phyloP scores from a whole-genome alignment of 495 filamentous ascomycete genomes.

The Tuber aestivum region DNA sequence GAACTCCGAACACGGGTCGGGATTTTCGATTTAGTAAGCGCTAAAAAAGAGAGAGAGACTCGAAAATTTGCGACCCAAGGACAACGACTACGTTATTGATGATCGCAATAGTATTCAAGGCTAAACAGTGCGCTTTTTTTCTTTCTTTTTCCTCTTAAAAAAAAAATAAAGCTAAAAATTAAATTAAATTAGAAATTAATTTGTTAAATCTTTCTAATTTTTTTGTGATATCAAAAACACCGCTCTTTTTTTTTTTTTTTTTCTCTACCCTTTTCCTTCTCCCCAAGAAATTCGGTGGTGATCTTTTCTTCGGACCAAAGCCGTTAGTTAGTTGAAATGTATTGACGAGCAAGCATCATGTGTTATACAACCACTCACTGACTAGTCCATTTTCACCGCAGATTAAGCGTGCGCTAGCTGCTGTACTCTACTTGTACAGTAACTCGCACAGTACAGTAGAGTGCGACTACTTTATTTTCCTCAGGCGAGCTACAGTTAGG shows the following conservation, averaged over 20 bases:
- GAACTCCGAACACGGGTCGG: background rate
- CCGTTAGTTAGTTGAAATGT: background rate
- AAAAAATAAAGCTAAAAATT: no score
- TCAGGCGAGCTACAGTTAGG: background rate
- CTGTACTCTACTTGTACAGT: no score
- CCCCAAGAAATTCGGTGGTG: no score
- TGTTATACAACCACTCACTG: no score
- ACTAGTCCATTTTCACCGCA: no score
- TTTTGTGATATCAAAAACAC: slow-evolving; percentile 1
- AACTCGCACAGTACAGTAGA: no score
- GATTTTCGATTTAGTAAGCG: background rate
- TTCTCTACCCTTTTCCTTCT: background rate
- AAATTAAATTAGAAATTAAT: no score
- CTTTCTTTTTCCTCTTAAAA: no score
- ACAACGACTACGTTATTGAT: background rate
- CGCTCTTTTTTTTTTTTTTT: background rate
- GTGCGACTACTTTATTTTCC: background rate
- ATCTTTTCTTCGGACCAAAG: background rate
- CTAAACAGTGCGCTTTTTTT: background rate
- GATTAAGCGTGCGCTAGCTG: no score
- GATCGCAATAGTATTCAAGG: background rate
- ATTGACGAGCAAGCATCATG: no score
- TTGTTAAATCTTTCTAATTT: no score
- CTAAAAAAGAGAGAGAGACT: background rate
- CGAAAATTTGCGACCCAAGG: background rate